These are phyloP conservation scores for Magnaporthiopsis rhizophila DNA, from an alignment of 2,329 filamentous ascomycete species.

Conservation along the genomic window DNA sequence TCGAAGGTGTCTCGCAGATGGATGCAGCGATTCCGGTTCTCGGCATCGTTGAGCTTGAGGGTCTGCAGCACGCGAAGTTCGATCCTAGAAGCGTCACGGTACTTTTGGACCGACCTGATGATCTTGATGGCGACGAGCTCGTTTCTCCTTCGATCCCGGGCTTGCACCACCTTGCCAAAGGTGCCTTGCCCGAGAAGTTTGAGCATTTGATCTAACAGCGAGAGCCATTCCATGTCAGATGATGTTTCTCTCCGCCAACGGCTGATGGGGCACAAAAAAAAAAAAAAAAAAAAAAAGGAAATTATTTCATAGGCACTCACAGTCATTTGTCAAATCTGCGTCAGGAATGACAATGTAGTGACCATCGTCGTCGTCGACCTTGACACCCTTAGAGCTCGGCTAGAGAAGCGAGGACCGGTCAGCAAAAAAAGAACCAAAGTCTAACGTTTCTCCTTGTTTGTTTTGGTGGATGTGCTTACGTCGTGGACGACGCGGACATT, in stretches of 20 bases:
- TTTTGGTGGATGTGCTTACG: slow-evolving; percentile 33
- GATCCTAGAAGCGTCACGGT: slow-evolving; percentile 90
- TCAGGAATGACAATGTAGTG: slow-evolving; percentile 93
- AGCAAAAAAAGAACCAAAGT: slow-evolving; percentile 1
- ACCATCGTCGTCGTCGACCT: slow-evolving; percentile 92
- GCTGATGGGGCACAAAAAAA: slow-evolving; percentile 16
- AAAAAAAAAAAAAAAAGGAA: too few relatives aligned
- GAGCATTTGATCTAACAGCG: slow-evolving; percentile 66
- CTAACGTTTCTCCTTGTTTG: neutral
- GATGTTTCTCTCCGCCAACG: neutral
- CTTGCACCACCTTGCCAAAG: slow-evolving; percentile 96
- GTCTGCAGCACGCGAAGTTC: slow-evolving; percentile 90
- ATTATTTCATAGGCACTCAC: slow-evolving; percentile 45
- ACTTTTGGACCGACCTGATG: slow-evolving; percentile 96
- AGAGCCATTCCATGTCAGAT: slow-evolving; percentile 1
- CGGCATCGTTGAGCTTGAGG: slow-evolving; percentile 79
- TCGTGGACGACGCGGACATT: slow-evolving; percentile 54
- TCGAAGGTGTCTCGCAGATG: slow-evolving; percentile 96
- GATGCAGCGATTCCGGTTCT: slow-evolving; percentile 93
- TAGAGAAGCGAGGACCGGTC: slow-evolving; percentile 18
- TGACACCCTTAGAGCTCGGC: slow-evolving; percentile 49
- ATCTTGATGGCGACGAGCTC: slow-evolving; percentile 92
- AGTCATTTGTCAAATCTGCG: slow-evolving; percentile 78
- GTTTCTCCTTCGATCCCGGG: slow-evolving; percentile 68
- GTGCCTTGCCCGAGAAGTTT: slow-evolving; percentile 92